phyloP scores from a whole-genome alignment of 73 alveolate genomes.

The Paramecium tetraurelia region DNA sequence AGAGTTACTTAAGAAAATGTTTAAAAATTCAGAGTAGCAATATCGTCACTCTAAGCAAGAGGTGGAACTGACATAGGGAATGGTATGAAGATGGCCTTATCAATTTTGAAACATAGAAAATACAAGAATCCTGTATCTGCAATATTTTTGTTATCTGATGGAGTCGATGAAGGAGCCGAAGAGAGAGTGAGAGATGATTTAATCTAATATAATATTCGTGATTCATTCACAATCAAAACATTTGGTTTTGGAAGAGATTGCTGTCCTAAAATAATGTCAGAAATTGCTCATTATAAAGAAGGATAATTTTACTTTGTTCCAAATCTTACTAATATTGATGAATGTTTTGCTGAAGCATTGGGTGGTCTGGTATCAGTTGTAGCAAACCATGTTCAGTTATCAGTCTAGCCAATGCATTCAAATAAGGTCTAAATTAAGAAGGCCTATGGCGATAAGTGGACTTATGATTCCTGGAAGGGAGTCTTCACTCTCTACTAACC shows the following conservation, averaged over 20 bases:
- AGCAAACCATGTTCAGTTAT: slow-evolving; percentile 21
- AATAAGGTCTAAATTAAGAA: not conserved
- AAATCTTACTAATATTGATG: not conserved
- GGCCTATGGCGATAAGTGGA: slow-evolving; percentile 51
- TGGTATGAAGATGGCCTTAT: slow-evolving; percentile 53
- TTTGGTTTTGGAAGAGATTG: slow-evolving; percentile 56
- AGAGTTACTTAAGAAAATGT: not conserved
- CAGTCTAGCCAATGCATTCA: not conserved
- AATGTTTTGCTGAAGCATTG: slow-evolving; percentile 43
- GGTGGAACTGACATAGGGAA: slow-evolving; percentile 54
- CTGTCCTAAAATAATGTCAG: slow-evolving; percentile 30
- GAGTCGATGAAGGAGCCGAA: slow-evolving; percentile 43
- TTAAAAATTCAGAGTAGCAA: not conserved
- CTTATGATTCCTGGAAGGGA: slow-evolving; percentile 26
- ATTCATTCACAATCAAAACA: slow-evolving; percentile 42
- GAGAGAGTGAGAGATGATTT: slow-evolving; percentile 20
- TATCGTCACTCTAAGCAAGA: not conserved
- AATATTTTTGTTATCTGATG: slow-evolving; percentile 54
- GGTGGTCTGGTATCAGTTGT: slow-evolving; percentile 50
- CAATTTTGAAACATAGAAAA: slow-evolving; percentile 29
- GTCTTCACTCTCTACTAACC: slow-evolving; percentile 2
- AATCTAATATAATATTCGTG: slow-evolving; percentile 9
- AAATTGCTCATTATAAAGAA: slow-evolving; percentile 36
- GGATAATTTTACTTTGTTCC: slow-evolving; percentile 44
- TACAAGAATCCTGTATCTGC: slow-evolving; percentile 44